phyloP scores from a whole-genome alignment of 495 filamentous ascomycete genomes.

The Penicillium ucsense region DNA sequence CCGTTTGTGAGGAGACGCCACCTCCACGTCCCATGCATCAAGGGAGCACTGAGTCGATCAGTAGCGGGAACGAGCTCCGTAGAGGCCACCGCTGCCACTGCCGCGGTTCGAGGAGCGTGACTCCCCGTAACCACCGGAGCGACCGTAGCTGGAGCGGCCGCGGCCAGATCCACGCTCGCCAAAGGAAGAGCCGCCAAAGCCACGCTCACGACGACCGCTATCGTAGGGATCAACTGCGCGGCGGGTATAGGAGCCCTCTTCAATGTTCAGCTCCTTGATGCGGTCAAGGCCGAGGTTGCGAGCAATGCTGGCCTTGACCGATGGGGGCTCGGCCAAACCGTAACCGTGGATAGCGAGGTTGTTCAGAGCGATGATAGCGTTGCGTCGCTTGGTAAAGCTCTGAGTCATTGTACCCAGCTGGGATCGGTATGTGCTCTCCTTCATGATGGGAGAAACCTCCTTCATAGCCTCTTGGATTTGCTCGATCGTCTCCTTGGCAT shows the following conservation, averaged over 20 bases:
- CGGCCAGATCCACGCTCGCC: not conserved
- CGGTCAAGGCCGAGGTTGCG: constrained; percentile 4
- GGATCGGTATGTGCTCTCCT: constrained; percentile 45
- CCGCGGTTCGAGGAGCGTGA: not conserved
- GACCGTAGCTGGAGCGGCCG: not conserved
- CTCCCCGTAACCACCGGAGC: not conserved
- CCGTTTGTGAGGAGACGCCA: too few species aligned
- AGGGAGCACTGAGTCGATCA: not conserved
- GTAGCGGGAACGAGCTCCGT: constrained; percentile 1
- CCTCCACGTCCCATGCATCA: too few species aligned
- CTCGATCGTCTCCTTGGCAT: constrained; percentile 23
- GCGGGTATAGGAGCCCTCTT: not conserved
- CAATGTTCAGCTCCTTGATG: constrained; percentile 3
- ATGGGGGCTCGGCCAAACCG: constrained; percentile 49
- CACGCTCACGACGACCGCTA: not conserved
- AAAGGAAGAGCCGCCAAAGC: not conserved
- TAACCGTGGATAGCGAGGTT: constrained; percentile 50
- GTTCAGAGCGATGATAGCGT: constrained; percentile 49
- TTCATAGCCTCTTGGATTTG: constrained; percentile 27
- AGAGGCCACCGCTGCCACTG: not conserved
- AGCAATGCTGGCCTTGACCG: constrained; percentile 32
- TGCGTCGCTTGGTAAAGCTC: constrained; percentile 20
- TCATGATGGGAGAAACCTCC: constrained; percentile 22
- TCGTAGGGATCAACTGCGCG: constrained; percentile 1
- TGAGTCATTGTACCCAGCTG: constrained; percentile 30